These are phyloP conservation scores for Crithidia expoeki DNA, from an alignment of 208 protist species.

Conservation along the genomic window DNA sequence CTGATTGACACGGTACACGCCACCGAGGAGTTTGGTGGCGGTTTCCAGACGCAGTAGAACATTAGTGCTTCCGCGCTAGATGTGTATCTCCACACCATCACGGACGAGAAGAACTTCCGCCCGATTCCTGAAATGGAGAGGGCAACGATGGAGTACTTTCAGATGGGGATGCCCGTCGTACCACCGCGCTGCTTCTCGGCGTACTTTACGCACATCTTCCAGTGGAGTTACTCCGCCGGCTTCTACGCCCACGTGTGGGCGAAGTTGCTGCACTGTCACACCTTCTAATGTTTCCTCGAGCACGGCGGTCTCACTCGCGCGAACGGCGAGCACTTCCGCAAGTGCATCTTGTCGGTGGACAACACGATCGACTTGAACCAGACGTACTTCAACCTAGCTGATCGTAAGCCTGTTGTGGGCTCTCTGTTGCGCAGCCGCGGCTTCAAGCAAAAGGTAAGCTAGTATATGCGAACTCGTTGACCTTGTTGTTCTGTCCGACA, in stretches of 20 bases:
- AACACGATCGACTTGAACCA: constrained; percentile 57
- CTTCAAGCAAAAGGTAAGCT: constrained; percentile 9
- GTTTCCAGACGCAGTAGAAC: constrained; percentile 60
- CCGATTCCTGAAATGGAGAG: constrained; percentile 43
- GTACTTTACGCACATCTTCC: constrained; percentile 78
- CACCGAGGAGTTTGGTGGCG: constrained; percentile 37
- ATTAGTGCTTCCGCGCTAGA: constrained; percentile 61
- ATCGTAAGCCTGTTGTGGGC: constrained; percentile 36
- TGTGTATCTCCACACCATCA: constrained; percentile 60
- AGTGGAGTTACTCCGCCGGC: constrained; percentile 71
- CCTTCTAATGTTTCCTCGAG: constrained; percentile 72
- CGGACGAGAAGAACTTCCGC: constrained; percentile 32
- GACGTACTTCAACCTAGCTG: constrained; percentile 50
- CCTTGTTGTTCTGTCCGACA: too few species aligned
- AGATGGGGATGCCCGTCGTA: constrained; percentile 24
- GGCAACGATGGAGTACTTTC: constrained; percentile 28
- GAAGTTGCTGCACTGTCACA: constrained; percentile 69
- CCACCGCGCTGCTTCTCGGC: constrained; percentile 55
- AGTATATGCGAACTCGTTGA: too few species aligned
- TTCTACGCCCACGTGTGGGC: constrained; percentile 85
- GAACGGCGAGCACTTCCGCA: constrained; percentile 69
- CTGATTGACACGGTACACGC: constrained; percentile 60
- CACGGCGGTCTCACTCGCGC: constrained; percentile 54
- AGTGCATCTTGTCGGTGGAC: constrained; percentile 71
- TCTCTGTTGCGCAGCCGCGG: constrained; percentile 49